Conservation (phyloP, 176 grass and related monocot species). For the Carex cristatella region DNA sequence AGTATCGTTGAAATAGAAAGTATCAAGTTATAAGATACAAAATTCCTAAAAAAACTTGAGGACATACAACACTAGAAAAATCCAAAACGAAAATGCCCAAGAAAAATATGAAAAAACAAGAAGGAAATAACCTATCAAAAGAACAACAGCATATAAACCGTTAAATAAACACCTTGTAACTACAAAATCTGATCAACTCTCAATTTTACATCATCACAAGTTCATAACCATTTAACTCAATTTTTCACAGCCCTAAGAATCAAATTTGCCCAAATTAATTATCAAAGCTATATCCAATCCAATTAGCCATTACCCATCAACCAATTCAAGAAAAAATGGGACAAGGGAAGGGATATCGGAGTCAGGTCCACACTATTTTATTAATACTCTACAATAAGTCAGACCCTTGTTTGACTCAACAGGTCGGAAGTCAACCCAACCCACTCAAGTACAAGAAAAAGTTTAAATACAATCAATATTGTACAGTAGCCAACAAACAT, state of each 20-base stretch:
- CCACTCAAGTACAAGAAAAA: background rate
- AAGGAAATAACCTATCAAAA: background rate
- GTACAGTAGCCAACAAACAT: background rate
- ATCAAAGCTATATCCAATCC: background rate
- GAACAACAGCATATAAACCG: background rate
- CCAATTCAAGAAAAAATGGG: background rate
- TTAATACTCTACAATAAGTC: background rate
- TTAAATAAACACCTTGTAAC: background rate
- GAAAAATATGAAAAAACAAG: background rate
- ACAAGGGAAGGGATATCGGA: background rate
- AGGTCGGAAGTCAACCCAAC: background rate
- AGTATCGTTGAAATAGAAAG: background rate
- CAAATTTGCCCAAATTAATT: background rate
- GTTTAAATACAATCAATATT: background rate
- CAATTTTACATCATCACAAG: background rate
- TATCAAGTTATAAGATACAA: background rate
- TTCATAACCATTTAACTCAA: background rate
- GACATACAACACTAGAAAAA: background rate
- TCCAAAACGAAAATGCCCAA: background rate
- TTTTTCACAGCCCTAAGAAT: background rate
- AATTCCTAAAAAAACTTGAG: too few relatives aligned
- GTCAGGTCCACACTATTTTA: background rate
- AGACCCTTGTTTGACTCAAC: background rate
- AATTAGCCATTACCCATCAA: background rate
- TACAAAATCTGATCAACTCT: background rate